Evolutionary conservation across 2,329 filamentous ascomycete species (phyloP).

Genomic region (Sclerotinia borealis): DNA sequence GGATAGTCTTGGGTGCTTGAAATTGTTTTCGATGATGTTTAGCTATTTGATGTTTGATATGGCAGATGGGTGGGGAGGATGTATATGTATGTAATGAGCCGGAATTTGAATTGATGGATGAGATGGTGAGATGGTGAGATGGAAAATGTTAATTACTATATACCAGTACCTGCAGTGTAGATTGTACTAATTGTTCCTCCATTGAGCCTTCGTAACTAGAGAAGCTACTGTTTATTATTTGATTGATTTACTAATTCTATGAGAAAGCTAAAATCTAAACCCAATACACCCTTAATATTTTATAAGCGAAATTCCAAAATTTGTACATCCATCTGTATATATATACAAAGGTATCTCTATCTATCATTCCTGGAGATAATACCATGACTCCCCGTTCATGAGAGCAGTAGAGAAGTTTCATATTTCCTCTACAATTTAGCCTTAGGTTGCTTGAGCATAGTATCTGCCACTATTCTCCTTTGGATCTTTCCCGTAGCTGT

Average conservation of each 20-base stretch:
- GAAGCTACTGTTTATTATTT: no score
- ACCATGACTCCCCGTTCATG: background rate
- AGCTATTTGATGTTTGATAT: no score
- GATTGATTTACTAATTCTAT: background rate
- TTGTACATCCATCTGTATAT: background rate
- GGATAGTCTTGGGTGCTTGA: no score
- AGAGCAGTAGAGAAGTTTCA: background rate
- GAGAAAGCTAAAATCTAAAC: background rate
- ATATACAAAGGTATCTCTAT: background rate
- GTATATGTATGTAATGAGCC: no score
- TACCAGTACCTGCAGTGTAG: no score
- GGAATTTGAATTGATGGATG: no score
- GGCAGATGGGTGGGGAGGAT: no score
- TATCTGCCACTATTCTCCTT: constrained; percentile 76
- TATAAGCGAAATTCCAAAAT: background rate
- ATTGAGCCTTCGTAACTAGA: background rate
- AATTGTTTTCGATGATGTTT: no score
- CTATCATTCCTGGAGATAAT: no score
- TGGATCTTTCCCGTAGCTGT: constrained; percentile 90
- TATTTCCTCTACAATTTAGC: constrained; percentile 44
- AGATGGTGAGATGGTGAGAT: no score
- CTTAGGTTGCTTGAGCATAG: constrained; percentile 67
- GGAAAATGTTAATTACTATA: no score
- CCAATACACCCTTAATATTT: background rate
- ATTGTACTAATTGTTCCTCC: no score